These are phyloP conservation scores for Alternaria viburni DNA, from an alignment of 2,329 filamentous ascomycete genomes.

Conservation along the genomic window DNA sequence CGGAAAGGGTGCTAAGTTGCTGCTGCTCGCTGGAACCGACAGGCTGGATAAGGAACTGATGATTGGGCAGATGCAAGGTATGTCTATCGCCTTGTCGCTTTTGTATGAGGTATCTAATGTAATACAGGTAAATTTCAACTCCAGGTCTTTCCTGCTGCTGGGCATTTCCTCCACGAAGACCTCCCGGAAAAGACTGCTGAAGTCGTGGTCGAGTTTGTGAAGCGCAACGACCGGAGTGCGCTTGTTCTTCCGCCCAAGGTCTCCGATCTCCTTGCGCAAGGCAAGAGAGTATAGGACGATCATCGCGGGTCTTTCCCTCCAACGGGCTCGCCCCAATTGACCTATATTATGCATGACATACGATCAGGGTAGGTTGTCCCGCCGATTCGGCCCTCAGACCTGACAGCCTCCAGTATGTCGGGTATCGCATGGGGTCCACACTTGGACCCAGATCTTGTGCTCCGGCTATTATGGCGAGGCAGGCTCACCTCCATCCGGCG, in stretches of 20 bases:
- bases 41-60: slow-evolving; percentile 88
- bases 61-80: slow-evolving; percentile 97
- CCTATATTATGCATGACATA: background rate
- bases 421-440: slow-evolving; percentile 14
- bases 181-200: slow-evolving; percentile 87
- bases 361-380: background rate
- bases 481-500: slow-evolving; percentile 20
- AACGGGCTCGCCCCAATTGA: background rate
- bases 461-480: slow-evolving; percentile 26
- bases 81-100: slow-evolving; percentile 20
- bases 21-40: slow-evolving; percentile 88
- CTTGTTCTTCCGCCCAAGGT: slow-evolving; percentile 93
- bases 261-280: slow-evolving; percentile 55
- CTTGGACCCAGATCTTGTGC: background rate
- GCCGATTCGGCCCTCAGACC: background rate
- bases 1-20: slow-evolving; percentile 80
- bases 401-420: slow-evolving; percentile 4
- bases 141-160: slow-evolving; percentile 91
- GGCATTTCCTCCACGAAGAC: slow-evolving; percentile 97
- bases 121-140: slow-evolving; percentile 85
- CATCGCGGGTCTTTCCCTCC: background rate
- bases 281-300: slow-evolving; percentile 54
- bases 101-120: slow-evolving; percentile 26
- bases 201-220: slow-evolving; percentile 87
- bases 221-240: slow-evolving; percentile 83